Conservation (phyloP, 169 alveolate species). For the Besnoitia besnoiti region DNA sequence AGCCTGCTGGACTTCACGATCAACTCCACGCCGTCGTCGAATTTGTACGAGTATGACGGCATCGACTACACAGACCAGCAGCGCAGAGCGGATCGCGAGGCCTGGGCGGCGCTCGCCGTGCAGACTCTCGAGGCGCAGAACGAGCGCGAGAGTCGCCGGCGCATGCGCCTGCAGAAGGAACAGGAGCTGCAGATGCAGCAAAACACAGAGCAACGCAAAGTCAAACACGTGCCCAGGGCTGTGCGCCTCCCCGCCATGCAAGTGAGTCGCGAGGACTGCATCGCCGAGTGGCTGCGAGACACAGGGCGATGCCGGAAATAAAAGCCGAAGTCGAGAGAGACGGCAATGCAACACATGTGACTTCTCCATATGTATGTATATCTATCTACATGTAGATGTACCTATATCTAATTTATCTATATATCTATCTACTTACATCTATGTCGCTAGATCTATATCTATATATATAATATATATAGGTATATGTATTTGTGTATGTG, state of each 20-base stretch:
- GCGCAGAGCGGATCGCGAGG: conserved; percentile 74
- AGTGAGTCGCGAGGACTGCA: background rate
- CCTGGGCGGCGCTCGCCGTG: conserved; percentile 63
- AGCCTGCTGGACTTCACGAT: conserved; percentile 73
- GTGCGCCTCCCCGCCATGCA: conserved; percentile 59
- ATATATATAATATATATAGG: background rate
- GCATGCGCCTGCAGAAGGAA: conserved; percentile 40
- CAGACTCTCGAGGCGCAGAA: conserved; percentile 53
- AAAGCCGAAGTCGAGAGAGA: too few relatives aligned
- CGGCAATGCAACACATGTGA: too few relatives aligned
- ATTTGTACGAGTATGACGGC: conserved; percentile 73
- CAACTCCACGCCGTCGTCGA: conserved; percentile 64
- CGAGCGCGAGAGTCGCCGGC: conserved; percentile 52
- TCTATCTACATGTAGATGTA: too few relatives aligned
- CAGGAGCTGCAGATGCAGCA: conserved; percentile 59
- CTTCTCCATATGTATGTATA: too few relatives aligned
- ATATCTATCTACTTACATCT: too few relatives aligned
- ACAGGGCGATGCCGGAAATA: too few relatives aligned
- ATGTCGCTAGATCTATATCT: too few relatives aligned
- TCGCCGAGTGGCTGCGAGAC: too few relatives aligned
- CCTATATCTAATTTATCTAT: too few relatives aligned
- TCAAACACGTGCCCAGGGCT: conserved; percentile 35
- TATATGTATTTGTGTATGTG: too few relatives aligned
- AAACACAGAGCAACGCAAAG: conserved; percentile 5
- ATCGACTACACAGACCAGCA: conserved; percentile 68